Conservation (phyloP, 768 basidiomycete species). For the Pisolithus marmoratus region DNA sequence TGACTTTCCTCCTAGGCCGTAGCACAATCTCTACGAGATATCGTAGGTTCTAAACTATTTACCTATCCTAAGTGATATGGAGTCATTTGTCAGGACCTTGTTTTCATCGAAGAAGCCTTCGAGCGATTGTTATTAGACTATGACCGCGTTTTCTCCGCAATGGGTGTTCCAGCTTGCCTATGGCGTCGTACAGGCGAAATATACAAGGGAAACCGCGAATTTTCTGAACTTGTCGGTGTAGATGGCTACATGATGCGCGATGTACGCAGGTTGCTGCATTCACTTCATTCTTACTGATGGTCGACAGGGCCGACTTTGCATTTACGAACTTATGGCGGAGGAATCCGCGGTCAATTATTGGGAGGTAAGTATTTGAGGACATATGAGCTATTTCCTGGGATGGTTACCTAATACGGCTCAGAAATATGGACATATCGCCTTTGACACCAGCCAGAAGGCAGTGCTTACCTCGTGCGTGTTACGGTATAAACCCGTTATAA, state of each 20-base stretch:
- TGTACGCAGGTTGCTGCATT: conserved; percentile 34
- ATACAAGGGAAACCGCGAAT: conserved; percentile 96
- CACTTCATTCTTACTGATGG: background rate
- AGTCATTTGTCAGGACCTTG: conserved; percentile 58
- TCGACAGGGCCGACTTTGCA: conserved; percentile 77
- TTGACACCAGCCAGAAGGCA: conserved; percentile 88
- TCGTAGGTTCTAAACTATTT: conserved; percentile 38
- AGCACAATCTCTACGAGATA: conserved; percentile 78
- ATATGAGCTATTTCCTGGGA: background rate
- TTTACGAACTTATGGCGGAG: conserved; percentile 98
- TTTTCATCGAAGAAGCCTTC: conserved; percentile 97
- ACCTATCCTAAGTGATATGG: background rate
- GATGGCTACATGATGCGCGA: conserved; percentile 88
- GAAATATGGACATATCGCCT: conserved; percentile 95
- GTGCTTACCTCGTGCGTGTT: conserved; percentile 89
- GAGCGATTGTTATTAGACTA: conserved; percentile 94
- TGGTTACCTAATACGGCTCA: conserved; percentile 23
- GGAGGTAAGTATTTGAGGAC: conserved; percentile 57
- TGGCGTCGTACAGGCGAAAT: conserved; percentile 98
- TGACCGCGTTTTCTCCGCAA: conserved; percentile 89
- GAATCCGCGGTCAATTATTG: conserved; percentile 96
- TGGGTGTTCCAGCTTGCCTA: conserved; percentile 95
- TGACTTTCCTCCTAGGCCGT: conserved; percentile 45
- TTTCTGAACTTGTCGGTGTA: conserved; percentile 84
- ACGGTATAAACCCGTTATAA: conserved; percentile 66